Evolutionary conservation across 805 yeast genomes (phyloP).

Genomic region (Diddensiella caesifluorescens): DNA sequence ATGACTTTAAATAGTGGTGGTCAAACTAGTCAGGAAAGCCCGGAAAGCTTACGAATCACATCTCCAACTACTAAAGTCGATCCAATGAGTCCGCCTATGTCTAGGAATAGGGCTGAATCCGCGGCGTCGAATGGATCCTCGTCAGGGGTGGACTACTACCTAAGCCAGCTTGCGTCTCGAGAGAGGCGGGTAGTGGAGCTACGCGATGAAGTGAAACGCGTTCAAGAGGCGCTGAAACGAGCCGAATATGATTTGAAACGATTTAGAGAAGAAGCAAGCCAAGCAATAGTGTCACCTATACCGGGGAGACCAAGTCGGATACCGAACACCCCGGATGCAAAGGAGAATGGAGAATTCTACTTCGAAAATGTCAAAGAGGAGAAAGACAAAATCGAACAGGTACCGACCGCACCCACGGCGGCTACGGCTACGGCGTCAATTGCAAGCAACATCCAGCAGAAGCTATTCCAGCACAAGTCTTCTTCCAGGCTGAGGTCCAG

Average conservation of each 20-base stretch:
- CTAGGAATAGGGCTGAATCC: not conserved
- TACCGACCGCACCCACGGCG: not conserved
- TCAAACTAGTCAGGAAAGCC: too few relatives aligned
- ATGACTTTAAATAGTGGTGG: too few relatives aligned
- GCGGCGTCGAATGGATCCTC: conserved; percentile 8
- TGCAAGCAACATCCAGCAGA: not conserved
- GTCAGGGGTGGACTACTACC: conserved; percentile 19
- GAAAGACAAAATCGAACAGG: not conserved
- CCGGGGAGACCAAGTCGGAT: not conserved
- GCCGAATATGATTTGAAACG: conserved; percentile 34
- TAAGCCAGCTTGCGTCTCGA: conserved; percentile 35
- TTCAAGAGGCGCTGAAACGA: conserved; percentile 29
- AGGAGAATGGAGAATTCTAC: not conserved
- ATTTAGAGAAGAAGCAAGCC: conserved; percentile 26
- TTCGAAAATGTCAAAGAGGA: not conserved
- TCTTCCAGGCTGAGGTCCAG: conserved; percentile 4
- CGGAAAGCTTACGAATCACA: too few relatives aligned
- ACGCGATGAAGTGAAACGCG: conserved; percentile 25
- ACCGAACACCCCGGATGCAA: not conserved
- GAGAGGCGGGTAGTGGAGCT: conserved; percentile 37
- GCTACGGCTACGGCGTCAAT: not conserved
- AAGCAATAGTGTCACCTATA: conserved; percentile 16
- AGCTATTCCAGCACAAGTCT: not conserved
- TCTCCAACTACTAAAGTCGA: not conserved
- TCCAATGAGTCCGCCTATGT: conserved; percentile 4